phyloP scores from a whole-genome alignment of 768 basidiomycete species.

The Scleroderma citrinum region DNA sequence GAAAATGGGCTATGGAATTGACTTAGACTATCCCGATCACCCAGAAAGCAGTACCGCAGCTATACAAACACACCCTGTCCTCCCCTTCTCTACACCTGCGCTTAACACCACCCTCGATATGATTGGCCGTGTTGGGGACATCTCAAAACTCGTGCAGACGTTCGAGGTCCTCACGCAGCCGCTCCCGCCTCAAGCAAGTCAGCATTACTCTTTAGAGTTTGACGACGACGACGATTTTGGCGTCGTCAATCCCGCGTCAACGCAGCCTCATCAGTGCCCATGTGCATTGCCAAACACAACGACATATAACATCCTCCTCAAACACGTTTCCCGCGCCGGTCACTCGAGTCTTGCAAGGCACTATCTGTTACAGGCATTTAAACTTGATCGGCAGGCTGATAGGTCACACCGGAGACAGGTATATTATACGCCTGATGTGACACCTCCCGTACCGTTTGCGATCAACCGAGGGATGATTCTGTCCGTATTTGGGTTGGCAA shows the following conservation, averaged over 20 bases:
- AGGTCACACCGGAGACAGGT: slow-evolving; percentile 31
- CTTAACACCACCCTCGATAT: slow-evolving; percentile 72
- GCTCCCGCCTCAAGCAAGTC: slow-evolving; percentile 45
- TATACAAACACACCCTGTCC: slow-evolving; percentile 18
- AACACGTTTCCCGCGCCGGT: slow-evolving; percentile 44
- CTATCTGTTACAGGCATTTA: slow-evolving; percentile 52
- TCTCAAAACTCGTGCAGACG: slow-evolving; percentile 64
- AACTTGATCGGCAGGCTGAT: slow-evolving; percentile 34
- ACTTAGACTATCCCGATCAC: slow-evolving; percentile 68
- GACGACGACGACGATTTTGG: slow-evolving; percentile 62
- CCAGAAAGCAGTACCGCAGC: slow-evolving; percentile 12
- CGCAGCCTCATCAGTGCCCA: slow-evolving; percentile 30
- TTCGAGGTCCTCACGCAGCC: slow-evolving; percentile 78
- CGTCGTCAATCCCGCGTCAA: slow-evolving; percentile 32
- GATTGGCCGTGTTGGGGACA: slow-evolving; percentile 52
- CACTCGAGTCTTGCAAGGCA: slow-evolving; percentile 58
- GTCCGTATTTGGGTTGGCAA: slow-evolving; percentile 52
- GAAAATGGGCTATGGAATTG: slow-evolving; percentile 69
- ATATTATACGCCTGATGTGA: slow-evolving; percentile 22
- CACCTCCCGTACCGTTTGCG: slow-evolving; percentile 46
- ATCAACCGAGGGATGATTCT: slow-evolving; percentile 53
- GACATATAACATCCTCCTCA: slow-evolving; percentile 57
- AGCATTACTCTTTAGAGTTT: slow-evolving; percentile 45
- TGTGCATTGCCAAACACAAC: slow-evolving; percentile 59
- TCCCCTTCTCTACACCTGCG: slow-evolving; percentile 55